Percentiles rank a stretch among this genome's conserved stretches.
Conservation (phyloP, 768 basidiomycete species). For the Rhodotorula diobovata region DNA sequence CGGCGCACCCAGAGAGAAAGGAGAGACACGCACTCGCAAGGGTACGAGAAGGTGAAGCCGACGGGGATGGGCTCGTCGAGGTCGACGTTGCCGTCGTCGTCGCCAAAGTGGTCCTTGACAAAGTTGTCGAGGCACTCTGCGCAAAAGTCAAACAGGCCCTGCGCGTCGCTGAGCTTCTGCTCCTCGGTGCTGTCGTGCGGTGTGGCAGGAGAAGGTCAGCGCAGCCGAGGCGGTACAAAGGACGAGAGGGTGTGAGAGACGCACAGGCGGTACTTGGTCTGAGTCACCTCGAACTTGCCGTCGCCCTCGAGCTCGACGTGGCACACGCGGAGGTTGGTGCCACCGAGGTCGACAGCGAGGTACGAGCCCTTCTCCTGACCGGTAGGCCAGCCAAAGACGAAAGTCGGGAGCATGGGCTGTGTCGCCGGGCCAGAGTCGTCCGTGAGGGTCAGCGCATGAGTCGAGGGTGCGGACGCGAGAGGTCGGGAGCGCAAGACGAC, state of each 20-base stretch:
- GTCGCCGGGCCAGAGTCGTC: not conserved
- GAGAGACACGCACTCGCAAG: conserved; percentile 67
- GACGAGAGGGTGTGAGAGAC: not conserved
- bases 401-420: conserved; percentile 94
- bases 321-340: conserved; percentile 95
- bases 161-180: conserved; percentile 96
- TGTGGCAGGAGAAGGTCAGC: not conserved
- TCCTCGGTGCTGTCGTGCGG: conserved; percentile 61
- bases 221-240: not conserved
- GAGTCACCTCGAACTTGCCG: conserved; percentile 96
- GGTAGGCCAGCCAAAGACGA: conserved; percentile 84
- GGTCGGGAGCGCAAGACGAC: too few species aligned
- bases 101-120: conserved; percentile 63
- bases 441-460: too few species aligned
- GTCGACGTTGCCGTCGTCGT: conserved; percentile 53
- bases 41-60: conserved; percentile 98
- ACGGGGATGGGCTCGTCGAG: conserved; percentile 59
- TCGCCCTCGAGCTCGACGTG: conserved; percentile 84
- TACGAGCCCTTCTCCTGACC: conserved; percentile 83
- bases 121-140: conserved; percentile 88
- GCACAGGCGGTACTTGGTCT: conserved; percentile 85
- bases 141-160: conserved; percentile 94
- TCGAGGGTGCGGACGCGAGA: too few species aligned
- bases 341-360: conserved; percentile 64
- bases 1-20: not conserved